Conservation (phyloP, 23 red algal species). For the Gracilaria caudata region DNA sequence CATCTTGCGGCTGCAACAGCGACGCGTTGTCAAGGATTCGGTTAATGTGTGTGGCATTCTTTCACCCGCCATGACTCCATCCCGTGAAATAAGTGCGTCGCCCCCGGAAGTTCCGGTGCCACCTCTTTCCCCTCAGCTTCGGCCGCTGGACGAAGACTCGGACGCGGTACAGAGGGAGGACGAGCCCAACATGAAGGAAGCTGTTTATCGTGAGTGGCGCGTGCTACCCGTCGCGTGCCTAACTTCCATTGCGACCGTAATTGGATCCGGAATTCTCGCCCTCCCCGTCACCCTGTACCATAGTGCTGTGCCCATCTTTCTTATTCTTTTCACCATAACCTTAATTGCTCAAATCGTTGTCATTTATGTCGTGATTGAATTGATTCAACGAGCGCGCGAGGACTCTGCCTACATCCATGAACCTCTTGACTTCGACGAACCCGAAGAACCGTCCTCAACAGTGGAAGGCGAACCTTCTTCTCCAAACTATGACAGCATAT, state of each 20-base stretch:
- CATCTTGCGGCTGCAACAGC: not conserved
- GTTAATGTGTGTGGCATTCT: not conserved
- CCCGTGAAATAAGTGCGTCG: not conserved
- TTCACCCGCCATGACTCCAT: constrained; percentile 11
- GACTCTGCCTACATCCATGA: not conserved
- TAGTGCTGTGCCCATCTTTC: constrained; percentile 65
- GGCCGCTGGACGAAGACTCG: not conserved
- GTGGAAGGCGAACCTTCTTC: not conserved
- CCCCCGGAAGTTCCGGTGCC: not conserved
- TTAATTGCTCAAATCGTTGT: constrained; percentile 55
- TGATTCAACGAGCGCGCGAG: constrained; percentile 68
- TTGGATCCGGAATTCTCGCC: constrained; percentile 86
- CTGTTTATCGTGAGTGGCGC: constrained; percentile 49
- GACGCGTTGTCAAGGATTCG: not conserved
- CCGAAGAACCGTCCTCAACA: not conserved
- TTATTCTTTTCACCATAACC: constrained; percentile 77
- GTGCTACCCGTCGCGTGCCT: constrained; percentile 41
- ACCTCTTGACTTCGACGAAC: not conserved
- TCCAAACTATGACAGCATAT: constrained; percentile 10
- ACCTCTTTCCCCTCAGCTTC: constrained; percentile 12
- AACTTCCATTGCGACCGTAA: constrained; percentile 78
- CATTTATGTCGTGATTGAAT: constrained; percentile 69
- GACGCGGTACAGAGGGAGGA: not conserved
- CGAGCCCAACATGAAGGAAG: not conserved
- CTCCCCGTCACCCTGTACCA: constrained; percentile 85